Conservation (phyloP, 768 basidiomycete genomes). For the Macrolepiota dolichaula region DNA sequence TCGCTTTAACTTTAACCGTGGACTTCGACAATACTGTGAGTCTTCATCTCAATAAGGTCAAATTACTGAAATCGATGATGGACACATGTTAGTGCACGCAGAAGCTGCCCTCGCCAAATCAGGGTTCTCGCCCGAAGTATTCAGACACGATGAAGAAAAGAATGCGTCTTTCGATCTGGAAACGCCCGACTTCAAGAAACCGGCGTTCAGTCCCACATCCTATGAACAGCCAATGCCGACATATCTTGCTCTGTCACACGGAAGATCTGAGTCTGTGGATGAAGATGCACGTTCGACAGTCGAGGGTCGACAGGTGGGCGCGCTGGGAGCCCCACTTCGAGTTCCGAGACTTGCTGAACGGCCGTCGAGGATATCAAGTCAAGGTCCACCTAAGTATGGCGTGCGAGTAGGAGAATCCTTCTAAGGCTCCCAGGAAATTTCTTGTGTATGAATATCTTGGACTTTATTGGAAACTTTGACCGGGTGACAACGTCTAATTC, state of each 20-base stretch:
- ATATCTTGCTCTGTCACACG: neutral
- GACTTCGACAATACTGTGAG: slow-evolving; percentile 54
- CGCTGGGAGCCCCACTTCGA: slow-evolving; percentile 7
- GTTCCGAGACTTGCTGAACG: slow-evolving; percentile 1
- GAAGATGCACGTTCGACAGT: neutral
- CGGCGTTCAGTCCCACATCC: neutral
- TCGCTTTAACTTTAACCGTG: slow-evolving; percentile 50
- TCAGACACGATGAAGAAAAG: slow-evolving; percentile 27
- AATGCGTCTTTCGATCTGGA: slow-evolving; percentile 6
- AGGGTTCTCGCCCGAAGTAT: slow-evolving; percentile 36
- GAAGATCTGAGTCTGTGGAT: neutral
- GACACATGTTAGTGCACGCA: slow-evolving; percentile 30
- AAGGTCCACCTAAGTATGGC: neutral
- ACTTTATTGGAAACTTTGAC: too few relatives aligned
- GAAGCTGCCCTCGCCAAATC: slow-evolving; percentile 34
- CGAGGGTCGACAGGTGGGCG: neutral
- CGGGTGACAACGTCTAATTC: neutral
- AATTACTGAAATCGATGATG: slow-evolving; percentile 14
- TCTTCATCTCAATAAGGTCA: slow-evolving; percentile 6
- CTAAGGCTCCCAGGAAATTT: neutral
- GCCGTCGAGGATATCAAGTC: neutral
- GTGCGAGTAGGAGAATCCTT: neutral
- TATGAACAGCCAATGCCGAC: slow-evolving; percentile 5
- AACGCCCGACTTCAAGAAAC: slow-evolving; percentile 11
- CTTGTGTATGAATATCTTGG: too few relatives aligned